These are phyloP conservation scores for Parasarocladium wereldwijsianum DNA, from an alignment of 2,329 filamentous ascomycete genomes.

Conservation along the genomic window DNA sequence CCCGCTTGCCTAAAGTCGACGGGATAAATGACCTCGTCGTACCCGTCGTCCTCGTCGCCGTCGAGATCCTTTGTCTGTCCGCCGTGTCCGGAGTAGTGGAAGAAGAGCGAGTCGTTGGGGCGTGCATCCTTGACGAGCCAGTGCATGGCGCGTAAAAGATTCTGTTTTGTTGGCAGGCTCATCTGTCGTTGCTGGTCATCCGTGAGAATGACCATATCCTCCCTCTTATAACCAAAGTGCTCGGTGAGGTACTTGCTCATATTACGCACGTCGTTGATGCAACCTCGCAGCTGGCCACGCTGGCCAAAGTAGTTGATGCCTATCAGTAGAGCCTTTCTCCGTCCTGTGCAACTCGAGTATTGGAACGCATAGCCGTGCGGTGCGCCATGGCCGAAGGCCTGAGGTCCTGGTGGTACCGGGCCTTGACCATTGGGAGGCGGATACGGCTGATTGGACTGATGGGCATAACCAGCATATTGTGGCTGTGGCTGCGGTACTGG, in stretches of 20 bases:
- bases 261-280: conserved; percentile 95
- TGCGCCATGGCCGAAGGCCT: conserved; percentile 67
- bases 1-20: conserved; percentile 69
- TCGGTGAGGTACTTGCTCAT: conserved; percentile 85
- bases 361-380: conserved; percentile 71
- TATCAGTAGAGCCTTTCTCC: conserved; percentile 77
- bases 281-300: conserved; percentile 76
- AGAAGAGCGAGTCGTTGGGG: conserved; percentile 90
- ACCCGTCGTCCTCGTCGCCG: conserved; percentile 68
- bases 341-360: conserved; percentile 82
- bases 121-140: conserved; percentile 91
- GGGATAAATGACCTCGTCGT: conserved; percentile 73
- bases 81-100: conserved; percentile 84
- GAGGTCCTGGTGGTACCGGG: conserved; percentile 23
- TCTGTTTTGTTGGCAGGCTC: conserved; percentile 92
- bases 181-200: conserved; percentile 96
- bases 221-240: conserved; percentile 81
- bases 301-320: conserved; percentile 97
- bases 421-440: neutral
- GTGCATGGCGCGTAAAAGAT: conserved; percentile 91
- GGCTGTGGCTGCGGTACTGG: conserved; percentile 3
- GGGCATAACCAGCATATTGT: conserved; percentile 4
- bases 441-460: neutral
- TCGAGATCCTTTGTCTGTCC: conserved; percentile 70
- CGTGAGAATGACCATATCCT: conserved; percentile 94